phyloP scores from a whole-genome alignment of 331 rosid species.

The Pyrus hybrid region DNA sequence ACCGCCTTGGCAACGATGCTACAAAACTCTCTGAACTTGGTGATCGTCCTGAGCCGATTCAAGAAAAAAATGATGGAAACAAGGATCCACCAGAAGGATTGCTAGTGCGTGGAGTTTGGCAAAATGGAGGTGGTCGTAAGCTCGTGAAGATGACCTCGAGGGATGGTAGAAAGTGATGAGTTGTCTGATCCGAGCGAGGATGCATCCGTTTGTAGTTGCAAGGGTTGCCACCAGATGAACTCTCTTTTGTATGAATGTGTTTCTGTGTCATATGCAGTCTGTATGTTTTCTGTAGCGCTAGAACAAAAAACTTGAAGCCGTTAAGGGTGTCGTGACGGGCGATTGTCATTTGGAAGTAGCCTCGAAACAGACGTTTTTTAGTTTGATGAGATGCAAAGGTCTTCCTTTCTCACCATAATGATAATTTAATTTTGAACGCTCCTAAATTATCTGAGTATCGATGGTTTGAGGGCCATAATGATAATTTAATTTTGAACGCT shows the following conservation, averaged over 20 bases:
- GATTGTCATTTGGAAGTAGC: background rate
- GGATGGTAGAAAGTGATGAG: background rate
- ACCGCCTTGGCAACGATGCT: slow-evolving; percentile 72
- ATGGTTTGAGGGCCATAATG: too few species aligned
- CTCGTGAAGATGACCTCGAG: slow-evolving; percentile 22
- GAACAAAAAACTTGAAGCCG: background rate
- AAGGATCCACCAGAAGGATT: slow-evolving; percentile 37
- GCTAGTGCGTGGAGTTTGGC: slow-evolving; percentile 83
- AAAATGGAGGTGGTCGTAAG: slow-evolving; percentile 60
- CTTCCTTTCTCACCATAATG: too few species aligned
- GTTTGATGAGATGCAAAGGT: too few species aligned
- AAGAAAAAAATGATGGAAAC: slow-evolving; percentile 22
- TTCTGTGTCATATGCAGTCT: background rate
- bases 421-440: too few species aligned
- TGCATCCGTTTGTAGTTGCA: background rate
- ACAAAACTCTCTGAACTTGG: slow-evolving; percentile 40
- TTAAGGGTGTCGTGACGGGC: background rate
- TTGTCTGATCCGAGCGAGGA: background rate
- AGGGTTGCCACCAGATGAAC: background rate
- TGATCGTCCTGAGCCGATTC: slow-evolving; percentile 17
- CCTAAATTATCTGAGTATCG: too few species aligned
- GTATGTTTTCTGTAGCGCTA: background rate
- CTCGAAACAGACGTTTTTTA: background rate
- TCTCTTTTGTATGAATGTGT: background rate
- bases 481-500: too few species aligned